Conservation (phyloP, 1,139 yeast species). For the Blastobotrys persicus region DNA sequence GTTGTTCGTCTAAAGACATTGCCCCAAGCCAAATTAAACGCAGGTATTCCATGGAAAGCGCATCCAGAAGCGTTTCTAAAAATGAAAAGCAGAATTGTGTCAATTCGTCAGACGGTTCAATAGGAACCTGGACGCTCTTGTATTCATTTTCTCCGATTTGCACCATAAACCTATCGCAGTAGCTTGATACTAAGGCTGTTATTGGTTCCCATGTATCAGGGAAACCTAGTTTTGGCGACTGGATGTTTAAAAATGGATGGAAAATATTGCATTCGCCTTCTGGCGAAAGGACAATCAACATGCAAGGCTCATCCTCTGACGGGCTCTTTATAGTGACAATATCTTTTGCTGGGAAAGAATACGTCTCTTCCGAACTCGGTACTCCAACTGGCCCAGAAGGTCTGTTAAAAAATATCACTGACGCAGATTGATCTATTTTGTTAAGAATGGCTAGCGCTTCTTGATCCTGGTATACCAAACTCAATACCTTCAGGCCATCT, state of each 20-base stretch:
- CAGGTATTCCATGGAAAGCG: constrained; percentile 54
- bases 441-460: constrained; percentile 57
- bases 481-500: constrained; percentile 16
- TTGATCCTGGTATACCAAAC: constrained; percentile 24
- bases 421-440: constrained; percentile 23
- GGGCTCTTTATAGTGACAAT: constrained; percentile 18
- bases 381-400: constrained; percentile 26
- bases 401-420: constrained; percentile 25
- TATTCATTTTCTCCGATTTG: constrained; percentile 30
- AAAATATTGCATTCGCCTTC: constrained; percentile 45
- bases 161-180: constrained; percentile 20
- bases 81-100: constrained; percentile 37
- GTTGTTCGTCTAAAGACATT: constrained; percentile 42
- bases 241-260: constrained; percentile 64
- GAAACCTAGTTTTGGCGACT: constrained; percentile 42
- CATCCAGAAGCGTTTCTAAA: constrained; percentile 50
- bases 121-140: constrained; percentile 40
- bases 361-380: constrained; percentile 26
- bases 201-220: constrained; percentile 19
- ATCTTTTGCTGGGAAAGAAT: constrained; percentile 25
- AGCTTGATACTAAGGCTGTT: constrained; percentile 14
- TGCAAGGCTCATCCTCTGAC: constrained; percentile 11
- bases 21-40: constrained; percentile 68
- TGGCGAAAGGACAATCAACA: constrained; percentile 29
- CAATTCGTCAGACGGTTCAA: constrained; percentile 50